These are phyloP conservation scores for Eucalyptus decipiens DNA, from an alignment of 345 rosid genomes.

Conservation along the genomic window DNA sequence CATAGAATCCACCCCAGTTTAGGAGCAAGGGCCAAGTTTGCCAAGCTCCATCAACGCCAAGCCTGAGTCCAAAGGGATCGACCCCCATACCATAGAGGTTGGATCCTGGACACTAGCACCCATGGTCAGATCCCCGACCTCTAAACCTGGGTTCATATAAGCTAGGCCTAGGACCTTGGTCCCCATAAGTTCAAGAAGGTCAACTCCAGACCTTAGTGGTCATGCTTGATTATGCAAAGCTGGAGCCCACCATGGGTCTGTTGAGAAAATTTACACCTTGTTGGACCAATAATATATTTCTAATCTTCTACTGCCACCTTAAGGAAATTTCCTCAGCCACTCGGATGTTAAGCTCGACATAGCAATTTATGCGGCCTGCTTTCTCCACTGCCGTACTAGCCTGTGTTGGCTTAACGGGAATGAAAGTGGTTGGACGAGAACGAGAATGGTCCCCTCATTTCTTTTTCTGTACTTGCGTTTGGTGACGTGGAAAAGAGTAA, in stretches of 20 bases:
- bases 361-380: not conserved
- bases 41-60: rapidly evolving
- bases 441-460: not conserved
- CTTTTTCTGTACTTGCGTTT: not conserved
- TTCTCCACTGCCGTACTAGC: not conserved
- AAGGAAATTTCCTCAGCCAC: not conserved
- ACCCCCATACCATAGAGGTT: too few species aligned
- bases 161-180: not conserved
- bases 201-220: not conserved
- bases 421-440: not conserved
- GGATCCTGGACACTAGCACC: rapidly evolving
- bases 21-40: rapidly evolving
- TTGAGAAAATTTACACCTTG: not conserved
- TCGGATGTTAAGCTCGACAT: not conserved
- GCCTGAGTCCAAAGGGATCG: too few species aligned
- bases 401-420: not conserved
- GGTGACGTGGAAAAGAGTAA: not conserved
- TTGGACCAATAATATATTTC: not conserved
- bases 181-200: not conserved
- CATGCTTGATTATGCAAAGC: not conserved
- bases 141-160: rapidly evolving
- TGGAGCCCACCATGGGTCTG: not conserved
- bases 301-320: not conserved
- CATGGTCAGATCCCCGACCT: rapidly evolving
- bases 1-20: too few species aligned